Percentiles rank a stretch among this genome's conserved stretches.
These are phyloP conservation scores for Turnera subulata DNA, from an alignment of 345 rosid species.

Conservation along the genomic window DNA sequence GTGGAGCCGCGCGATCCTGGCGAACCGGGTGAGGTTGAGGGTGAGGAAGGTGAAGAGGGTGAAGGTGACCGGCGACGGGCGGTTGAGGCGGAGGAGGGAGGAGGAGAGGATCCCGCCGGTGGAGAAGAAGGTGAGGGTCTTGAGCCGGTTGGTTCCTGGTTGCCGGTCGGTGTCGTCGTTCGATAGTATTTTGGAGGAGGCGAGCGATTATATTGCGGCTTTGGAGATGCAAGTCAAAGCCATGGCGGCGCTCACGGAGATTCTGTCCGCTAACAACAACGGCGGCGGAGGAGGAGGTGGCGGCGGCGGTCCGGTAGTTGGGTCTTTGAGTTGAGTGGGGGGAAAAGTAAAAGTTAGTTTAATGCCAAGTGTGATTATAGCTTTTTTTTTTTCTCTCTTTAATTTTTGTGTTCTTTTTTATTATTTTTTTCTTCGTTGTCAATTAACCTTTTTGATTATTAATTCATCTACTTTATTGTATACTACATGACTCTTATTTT, in stretches of 20 bases:
- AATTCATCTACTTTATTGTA: slow-evolving; percentile 37
- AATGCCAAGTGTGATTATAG: too few relatives aligned
- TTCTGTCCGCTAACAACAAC: slow-evolving; percentile 26
- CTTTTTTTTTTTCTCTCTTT: background rate
- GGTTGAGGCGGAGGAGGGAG: slow-evolving; percentile 29
- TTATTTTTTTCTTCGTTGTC: background rate
- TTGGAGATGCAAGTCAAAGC: slow-evolving; percentile 90
- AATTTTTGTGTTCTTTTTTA: too few relatives aligned
- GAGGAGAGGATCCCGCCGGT: slow-evolving; percentile 40
- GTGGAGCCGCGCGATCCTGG: slow-evolving; percentile 75
- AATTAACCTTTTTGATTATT: slow-evolving; percentile 4
- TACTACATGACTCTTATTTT: slow-evolving; percentile 12
- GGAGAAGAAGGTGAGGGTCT: slow-evolving; percentile 43
- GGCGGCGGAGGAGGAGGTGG: background rate
- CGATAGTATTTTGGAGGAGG: slow-evolving; percentile 62
- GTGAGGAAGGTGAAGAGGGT: slow-evolving; percentile 44
- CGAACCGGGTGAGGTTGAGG: slow-evolving; percentile 35
- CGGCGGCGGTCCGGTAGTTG: background rate
- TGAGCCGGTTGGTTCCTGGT: slow-evolving; percentile 82
- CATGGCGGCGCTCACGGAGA: slow-evolving; percentile 60
- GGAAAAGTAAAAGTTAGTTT: too few relatives aligned
- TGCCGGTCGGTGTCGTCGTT: slow-evolving; percentile 55
- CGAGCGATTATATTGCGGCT: slow-evolving; percentile 84
- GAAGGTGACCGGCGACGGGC: slow-evolving; percentile 23
- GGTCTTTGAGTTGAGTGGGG: background rate